phyloP scores from a whole-genome alignment of 306 rosid genomes.

The Prosopis cineraria region DNA sequence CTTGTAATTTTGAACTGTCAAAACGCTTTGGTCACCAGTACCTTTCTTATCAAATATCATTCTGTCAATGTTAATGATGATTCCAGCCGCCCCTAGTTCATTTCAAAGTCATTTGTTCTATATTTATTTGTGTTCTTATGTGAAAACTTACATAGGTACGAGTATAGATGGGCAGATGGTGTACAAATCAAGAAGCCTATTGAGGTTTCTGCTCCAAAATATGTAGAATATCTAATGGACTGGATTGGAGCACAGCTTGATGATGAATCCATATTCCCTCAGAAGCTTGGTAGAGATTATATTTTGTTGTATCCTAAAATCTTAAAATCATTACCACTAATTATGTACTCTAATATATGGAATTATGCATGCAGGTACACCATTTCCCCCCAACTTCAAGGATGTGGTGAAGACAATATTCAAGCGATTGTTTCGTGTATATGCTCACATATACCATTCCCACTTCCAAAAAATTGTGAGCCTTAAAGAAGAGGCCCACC shows the following conservation, averaged over 20 bases:
- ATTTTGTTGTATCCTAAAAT: not conserved
- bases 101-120: constrained; percentile 9
- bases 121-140: constrained; percentile 7
- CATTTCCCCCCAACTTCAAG: constrained; percentile 90
- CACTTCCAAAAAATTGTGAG: constrained; percentile 99
- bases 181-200: constrained; percentile 96
- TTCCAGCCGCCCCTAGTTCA: constrained; percentile 10
- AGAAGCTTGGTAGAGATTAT: constrained; percentile 77
- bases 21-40: not conserved
- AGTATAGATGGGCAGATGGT: constrained; percentile 99
- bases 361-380: constrained; percentile 66
- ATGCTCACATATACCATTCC: constrained; percentile 98
- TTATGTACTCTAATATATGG: constrained; percentile 11
- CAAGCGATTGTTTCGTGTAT: constrained; percentile 94
- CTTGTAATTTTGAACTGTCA: constrained; percentile 20
- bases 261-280: constrained; percentile 98
- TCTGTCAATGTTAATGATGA: constrained; percentile 10
- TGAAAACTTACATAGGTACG: constrained; percentile 62
- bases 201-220: constrained; percentile 98
- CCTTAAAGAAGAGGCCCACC: constrained; percentile 99
- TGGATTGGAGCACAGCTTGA: constrained; percentile 99
- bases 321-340: constrained; percentile 16
- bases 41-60: constrained; percentile 22
- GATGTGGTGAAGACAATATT: constrained; percentile 98
- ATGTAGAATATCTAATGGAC: constrained; percentile 98